phyloP scores from a whole-genome alignment of 257 asterid genomes.

The Jaltomata sinuosa region DNA sequence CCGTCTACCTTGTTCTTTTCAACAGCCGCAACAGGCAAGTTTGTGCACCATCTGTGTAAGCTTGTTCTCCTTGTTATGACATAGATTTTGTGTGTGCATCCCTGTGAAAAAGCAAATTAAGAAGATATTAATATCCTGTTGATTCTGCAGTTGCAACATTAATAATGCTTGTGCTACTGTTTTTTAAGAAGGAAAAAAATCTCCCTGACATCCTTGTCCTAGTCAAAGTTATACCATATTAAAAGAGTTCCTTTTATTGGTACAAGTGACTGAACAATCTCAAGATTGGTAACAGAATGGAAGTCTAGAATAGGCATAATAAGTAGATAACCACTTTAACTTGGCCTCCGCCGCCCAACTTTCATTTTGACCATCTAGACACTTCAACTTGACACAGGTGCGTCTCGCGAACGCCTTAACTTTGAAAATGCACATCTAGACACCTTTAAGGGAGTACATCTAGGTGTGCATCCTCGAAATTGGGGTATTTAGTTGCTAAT shows the following conservation, averaged over 20 bases:
- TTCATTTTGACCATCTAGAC: too few species aligned
- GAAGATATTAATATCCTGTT: not conserved
- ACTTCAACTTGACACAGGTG: too few species aligned
- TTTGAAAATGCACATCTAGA: too few species aligned
- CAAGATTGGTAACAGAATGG: not conserved
- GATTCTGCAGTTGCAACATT: not conserved
- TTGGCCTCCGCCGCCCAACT: too few species aligned
- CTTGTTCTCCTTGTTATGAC: not conserved
- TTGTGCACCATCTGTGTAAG: not conserved
- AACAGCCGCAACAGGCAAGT: constrained; percentile 57
- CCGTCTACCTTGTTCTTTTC: constrained; percentile 44
- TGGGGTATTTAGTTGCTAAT: too few species aligned
- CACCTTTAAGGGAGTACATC: too few species aligned
- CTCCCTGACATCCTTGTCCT: not conserved
- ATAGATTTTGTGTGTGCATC: not conserved
- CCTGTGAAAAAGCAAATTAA: not conserved
- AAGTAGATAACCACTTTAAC: too few species aligned
- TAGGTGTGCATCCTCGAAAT: too few species aligned
- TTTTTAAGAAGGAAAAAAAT: not conserved
- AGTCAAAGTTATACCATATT: not conserved
- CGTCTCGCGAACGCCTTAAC: too few species aligned
- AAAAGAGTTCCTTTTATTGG: not conserved
- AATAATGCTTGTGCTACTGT: not conserved
- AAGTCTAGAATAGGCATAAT: not conserved
- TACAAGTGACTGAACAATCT: not conserved